Base-by-base conservation (phyloP, 129 eudicot genomes). In the Tagetes erecta region DNA sequence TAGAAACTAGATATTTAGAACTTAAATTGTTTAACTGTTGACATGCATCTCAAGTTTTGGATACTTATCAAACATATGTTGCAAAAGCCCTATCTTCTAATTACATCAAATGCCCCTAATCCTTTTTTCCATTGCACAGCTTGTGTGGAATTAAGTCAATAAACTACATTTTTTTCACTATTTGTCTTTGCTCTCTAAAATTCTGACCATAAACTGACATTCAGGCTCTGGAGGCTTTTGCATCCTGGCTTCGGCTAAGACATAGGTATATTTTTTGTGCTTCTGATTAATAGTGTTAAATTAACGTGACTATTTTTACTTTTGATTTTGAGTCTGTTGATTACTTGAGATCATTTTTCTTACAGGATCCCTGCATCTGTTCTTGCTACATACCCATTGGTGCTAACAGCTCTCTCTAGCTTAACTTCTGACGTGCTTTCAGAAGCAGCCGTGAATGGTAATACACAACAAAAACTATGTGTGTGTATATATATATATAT, bases 181-280 rank as follows among this genome's bases (percentile, higher is more conserved):
- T 50, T 64, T 3, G 5, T 55, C n/a, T 68, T 72, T 44, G 60
- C 66, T n/a, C 31, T 37, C 34, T 75, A 77, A 34, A 39, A 5
- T 76, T 64, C 55, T 77, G 41, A 64, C 47, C 34, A 67, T 80
- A 56, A 68, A 39, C 44, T 37, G 10, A 50, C 52, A 59, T 51
- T 46, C 97, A 93, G 98, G 98, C 88, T 72, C 90, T 93, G 51
- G 98, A 93, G 86, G 98, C 97, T 58, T 93, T 93, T 86, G 92
- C 98, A 73, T 93, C 98, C 66, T 93, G 98, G 98, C 88, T 93
- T 74, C 97, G 98, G 64, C 82, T 93, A 77, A 85, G 96, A 81
- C 97, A 91, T 78, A 87, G 97, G 98, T 93, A 76, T 59, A 53
- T 36, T 44, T 47, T 38, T 8, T 40, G 1, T 38, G 12, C 42